phyloP scores from a whole-genome alignment of 2,329 filamentous ascomycete species.

The Cadophora gregata region DNA sequence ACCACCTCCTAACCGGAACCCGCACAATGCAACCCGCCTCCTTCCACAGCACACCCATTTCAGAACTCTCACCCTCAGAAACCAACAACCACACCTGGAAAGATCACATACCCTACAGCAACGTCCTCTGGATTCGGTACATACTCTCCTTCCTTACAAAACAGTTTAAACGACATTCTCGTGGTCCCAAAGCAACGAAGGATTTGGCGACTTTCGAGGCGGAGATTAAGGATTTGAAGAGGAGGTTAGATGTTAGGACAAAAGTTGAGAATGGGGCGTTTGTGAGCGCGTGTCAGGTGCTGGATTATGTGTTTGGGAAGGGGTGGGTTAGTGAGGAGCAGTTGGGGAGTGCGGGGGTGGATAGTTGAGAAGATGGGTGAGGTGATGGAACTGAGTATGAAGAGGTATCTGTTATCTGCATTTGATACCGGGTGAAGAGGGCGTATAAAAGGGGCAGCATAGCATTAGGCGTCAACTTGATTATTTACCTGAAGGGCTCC shows the following conservation, averaged over 20 bases:
- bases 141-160: slow-evolving; percentile 59
- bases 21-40: slow-evolving; percentile 23
- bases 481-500: not conserved
- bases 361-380: slow-evolving; percentile 2
- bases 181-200: not conserved
- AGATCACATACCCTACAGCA: slow-evolving; percentile 64
- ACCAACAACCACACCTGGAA: slow-evolving; percentile 52
- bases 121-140: slow-evolving; percentile 70
- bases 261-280: slow-evolving; percentile 36
- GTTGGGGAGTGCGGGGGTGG: slow-evolving; percentile 22
- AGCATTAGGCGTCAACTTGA: slow-evolving; percentile 9
- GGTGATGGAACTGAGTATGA: not conserved
- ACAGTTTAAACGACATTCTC: slow-evolving; percentile 21
- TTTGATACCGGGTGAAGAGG: not conserved
- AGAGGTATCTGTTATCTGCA: not conserved
- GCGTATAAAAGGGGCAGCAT: not conserved
- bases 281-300: slow-evolving; percentile 31
- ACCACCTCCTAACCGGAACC: slow-evolving; percentile 33
- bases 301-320: slow-evolving; percentile 31
- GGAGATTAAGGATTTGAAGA: slow-evolving; percentile 59
- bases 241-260: slow-evolving; percentile 52
- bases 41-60: slow-evolving; percentile 28
- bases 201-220: slow-evolving; percentile 54
- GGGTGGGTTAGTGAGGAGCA: slow-evolving; percentile 37
- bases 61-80: slow-evolving; percentile 4